Evolutionary conservation across 305 asterid genomes (phyloP).

Genomic region (Plantago rigida): DNA sequence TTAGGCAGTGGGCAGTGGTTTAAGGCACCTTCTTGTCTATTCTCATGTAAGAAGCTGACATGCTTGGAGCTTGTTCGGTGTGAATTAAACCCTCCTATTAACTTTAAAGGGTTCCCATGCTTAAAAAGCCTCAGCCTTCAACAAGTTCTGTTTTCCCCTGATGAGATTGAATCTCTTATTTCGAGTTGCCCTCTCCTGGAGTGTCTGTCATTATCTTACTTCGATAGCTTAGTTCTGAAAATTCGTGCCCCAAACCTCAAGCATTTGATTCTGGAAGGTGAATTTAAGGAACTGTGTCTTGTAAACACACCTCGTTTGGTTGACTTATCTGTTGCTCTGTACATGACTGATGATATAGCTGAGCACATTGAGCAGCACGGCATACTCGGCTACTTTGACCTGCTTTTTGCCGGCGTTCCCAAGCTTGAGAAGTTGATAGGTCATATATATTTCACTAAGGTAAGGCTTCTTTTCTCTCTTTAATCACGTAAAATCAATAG

Average conservation of each 20-base stretch:
- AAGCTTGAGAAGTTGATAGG: conserved; percentile 73
- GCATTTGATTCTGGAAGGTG: conserved; percentile 70
- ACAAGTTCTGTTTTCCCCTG: conserved; percentile 37
- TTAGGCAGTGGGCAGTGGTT: conserved; percentile 80
- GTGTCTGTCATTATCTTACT: conserved; percentile 55
- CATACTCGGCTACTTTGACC: conserved; percentile 63
- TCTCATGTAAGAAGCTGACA: conserved; percentile 49
- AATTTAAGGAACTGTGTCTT: conserved; percentile 66
- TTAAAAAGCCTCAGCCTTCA: conserved; percentile 50
- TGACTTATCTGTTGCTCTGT: conserved; percentile 53
- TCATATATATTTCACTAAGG: conserved; percentile 78
- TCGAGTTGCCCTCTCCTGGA: conserved; percentile 78
- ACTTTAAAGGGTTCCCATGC: conserved; percentile 55
- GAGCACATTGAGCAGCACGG: conserved; percentile 61
- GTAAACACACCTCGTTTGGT: conserved; percentile 56
- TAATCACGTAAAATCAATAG: not conserved
- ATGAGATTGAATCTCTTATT: conserved; percentile 40
- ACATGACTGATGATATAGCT: conserved; percentile 69
- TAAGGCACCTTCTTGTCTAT: conserved; percentile 67
- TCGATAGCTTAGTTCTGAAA: conserved; percentile 60
- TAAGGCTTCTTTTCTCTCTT: conserved; percentile 23
- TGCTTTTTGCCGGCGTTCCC: conserved; percentile 75
- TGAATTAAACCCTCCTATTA: conserved; percentile 57
- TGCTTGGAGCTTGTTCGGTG: conserved; percentile 67
- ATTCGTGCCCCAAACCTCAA: conserved; percentile 76